phyloP scores from a whole-genome alignment of 768 basidiomycete species.

The Lentinula sp. region DNA sequence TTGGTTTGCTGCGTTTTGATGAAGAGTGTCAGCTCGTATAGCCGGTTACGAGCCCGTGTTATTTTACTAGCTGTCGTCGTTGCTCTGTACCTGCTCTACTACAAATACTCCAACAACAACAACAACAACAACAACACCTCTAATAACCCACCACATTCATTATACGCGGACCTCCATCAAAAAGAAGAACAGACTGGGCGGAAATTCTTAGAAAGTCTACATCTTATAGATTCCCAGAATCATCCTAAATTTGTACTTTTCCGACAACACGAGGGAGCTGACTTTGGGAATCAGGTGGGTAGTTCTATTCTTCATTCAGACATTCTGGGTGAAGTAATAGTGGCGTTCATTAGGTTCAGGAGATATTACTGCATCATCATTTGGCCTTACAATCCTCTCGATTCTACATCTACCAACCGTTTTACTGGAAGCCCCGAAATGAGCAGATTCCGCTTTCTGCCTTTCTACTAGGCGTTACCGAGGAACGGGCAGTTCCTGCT shows the following conservation, averaged over 20 bases:
- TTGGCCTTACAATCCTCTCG: constrained; percentile 32
- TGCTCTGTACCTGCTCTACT: constrained; percentile 21
- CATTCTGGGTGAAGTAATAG: neutral
- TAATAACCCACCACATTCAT: constrained; percentile 27
- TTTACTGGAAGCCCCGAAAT: constrained; percentile 38
- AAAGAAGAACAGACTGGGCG: constrained; percentile 25
- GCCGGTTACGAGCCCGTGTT: neutral
- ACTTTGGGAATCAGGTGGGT: constrained; percentile 43
- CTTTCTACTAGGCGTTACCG: constrained; percentile 34
- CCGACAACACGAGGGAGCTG: constrained; percentile 40
- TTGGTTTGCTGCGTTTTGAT: neutral
- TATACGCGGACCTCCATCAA: constrained; percentile 27
- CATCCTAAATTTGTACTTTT: constrained; percentile 35
- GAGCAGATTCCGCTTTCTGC: constrained; percentile 36
- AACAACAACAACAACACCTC: constrained; percentile 10
- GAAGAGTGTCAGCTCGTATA: neutral
- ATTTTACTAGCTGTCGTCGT: constrained; percentile 10
- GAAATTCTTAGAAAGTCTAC: constrained; percentile 8
- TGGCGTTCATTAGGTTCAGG: constrained; percentile 29
- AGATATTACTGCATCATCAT: constrained; percentile 40
- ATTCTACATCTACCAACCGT: constrained; percentile 38
- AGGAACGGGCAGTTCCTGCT: constrained; percentile 26
- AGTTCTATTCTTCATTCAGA: neutral
- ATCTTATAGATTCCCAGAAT: constrained; percentile 16
- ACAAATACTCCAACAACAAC: neutral